A percentile compares a stretch with the other conserved stretches of the same genome.
Conservation (phyloP, 225 moss, liverwort and hornwort species). For the Pleurozium schreberi region DNA sequence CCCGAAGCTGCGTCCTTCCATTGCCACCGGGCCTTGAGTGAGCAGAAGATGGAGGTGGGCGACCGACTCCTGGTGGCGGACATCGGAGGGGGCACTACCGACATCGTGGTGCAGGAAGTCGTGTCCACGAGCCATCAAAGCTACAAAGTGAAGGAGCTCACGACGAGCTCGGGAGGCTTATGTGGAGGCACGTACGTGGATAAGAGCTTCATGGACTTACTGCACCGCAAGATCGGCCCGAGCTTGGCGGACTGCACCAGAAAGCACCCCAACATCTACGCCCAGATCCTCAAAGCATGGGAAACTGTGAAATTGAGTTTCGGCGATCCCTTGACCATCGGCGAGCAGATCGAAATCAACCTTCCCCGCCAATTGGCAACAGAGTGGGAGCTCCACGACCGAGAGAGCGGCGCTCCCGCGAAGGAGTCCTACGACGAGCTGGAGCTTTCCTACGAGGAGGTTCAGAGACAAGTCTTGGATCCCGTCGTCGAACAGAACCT, state of each 20-base stretch:
- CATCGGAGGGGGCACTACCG: conserved; percentile 21
- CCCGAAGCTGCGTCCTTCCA: conserved; percentile 29
- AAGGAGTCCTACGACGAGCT: conserved; percentile 20
- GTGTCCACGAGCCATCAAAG: not conserved
- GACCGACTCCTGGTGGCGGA: conserved; percentile 48
- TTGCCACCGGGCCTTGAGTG: conserved; percentile 13
- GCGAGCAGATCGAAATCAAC: not conserved
- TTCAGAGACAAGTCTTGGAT: conserved; percentile 17
- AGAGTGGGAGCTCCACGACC: conserved; percentile 24
- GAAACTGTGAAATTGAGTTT: conserved; percentile 26
- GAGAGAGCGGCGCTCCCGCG: not conserved
- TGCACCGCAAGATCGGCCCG: conserved; percentile 15
- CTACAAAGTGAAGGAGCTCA: conserved; percentile 24
- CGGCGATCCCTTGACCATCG: not conserved
- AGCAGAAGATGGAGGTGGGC: conserved; percentile 2
- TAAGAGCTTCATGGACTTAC: conserved; percentile 10
- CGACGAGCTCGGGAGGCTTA: conserved; percentile 20
- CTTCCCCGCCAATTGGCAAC: not conserved
- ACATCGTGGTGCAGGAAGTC: conserved; percentile 32
- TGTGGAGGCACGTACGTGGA: conserved; percentile 43
- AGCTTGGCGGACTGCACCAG: conserved; percentile 16
- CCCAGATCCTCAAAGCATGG: conserved; percentile 6
- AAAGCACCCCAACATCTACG: not conserved
- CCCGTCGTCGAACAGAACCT: conserved; percentile 23
- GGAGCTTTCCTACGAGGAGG: conserved; percentile 10